phyloP scores from a whole-genome alignment of 805 yeast genomes.

The Priceomyces haplophilus region DNA sequence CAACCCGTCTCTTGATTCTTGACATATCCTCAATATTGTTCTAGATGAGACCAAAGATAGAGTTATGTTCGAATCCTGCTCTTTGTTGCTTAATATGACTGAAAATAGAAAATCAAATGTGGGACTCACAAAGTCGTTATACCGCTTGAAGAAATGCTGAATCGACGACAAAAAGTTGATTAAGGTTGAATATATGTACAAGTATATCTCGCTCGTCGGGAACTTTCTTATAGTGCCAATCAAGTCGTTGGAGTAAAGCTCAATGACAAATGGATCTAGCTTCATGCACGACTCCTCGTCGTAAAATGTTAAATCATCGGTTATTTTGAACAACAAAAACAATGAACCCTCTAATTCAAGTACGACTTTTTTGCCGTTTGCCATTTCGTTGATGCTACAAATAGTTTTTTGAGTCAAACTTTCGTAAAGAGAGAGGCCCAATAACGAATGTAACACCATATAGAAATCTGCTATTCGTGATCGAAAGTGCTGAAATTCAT shows the following conservation, averaged over 20 bases:
- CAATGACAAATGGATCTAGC: conserved; percentile 24
- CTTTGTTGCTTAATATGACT: conserved; percentile 27
- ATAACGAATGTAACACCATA: conserved; percentile 64
- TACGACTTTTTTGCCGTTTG: conserved; percentile 16
- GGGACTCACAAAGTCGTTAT: conserved; percentile 38
- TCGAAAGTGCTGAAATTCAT: conserved; percentile 68
- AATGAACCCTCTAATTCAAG: conserved; percentile 59
- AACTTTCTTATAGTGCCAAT: conserved; percentile 16
- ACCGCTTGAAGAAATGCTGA: conserved; percentile 54
- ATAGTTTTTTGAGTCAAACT: conserved; percentile 38
- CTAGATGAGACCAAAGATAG: conserved; percentile 39
- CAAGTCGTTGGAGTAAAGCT: conserved; percentile 21
- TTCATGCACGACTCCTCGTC: conserved; percentile 26
- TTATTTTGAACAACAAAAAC: conserved; percentile 54
- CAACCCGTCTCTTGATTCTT: conserved; percentile 47
- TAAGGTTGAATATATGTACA: conserved; percentile 37
- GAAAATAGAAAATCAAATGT: conserved; percentile 57
- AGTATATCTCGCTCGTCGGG: conserved; percentile 6
- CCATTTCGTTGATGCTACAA: conserved; percentile 14
- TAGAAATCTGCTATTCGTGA: conserved; percentile 74
- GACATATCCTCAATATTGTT: conserved; percentile 59
- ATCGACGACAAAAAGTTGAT: conserved; percentile 58
- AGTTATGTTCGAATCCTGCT: conserved; percentile 20
- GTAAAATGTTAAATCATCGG: conserved; percentile 48
- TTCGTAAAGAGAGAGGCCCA: conserved; percentile 52